Evolutionary conservation across 2,329 filamentous ascomycete species (phyloP), one percentile per base, ranked within the genome.

Genomic region (Eutypella sp.): DNA sequence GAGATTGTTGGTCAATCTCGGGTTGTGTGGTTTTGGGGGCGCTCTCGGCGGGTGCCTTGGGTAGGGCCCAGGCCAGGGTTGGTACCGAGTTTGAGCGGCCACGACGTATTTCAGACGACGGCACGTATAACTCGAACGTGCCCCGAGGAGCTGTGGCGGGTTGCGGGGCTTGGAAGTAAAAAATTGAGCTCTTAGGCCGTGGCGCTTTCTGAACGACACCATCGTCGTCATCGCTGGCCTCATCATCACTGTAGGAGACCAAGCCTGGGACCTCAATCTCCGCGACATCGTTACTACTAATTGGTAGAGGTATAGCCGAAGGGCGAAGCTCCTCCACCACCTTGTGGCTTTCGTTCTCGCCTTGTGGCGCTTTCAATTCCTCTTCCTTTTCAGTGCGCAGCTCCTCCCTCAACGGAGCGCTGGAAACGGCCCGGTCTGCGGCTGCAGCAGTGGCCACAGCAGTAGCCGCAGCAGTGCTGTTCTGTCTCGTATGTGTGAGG

Each of bases 231-330:
- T 70, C 71, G 11, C 71, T 69, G 5, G 71, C 71, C 42, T 85
- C 84, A 13, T 84, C 82, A 46, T 88, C 82, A 46, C 74, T 80
- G 52, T 82, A 76, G 11, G 64, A 65, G 1, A 76, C 79, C 5
- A 89, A 72, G 0, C 85, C 86, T 3, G 87, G 86, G 38, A 89
- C 78, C 58, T 93, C 87, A 36, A 95, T 93, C 61, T 95, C 89
- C 39, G 84, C 77, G 7, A 92, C 68, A 59, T 95, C 89, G 40
- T 82, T 76, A 29, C 80, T 73, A 20, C 73, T 73, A 34, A 84
- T 70, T 0, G 87, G 87, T 9, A 93, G 69, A n/a, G 87, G 82
- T 50, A 91, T 77, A 34, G 74, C 72, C 6, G 79, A 75, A 8
- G 84, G 75, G 39, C 78, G 69, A 13, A 67, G 56, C 5, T 55